Percentiles rank a stretch among this genome's conserved stretches.
Evolutionary conservation across 2,329 filamentous ascomycete genomes (phyloP).

Genomic region (Ophiostoma populinum): DNA sequence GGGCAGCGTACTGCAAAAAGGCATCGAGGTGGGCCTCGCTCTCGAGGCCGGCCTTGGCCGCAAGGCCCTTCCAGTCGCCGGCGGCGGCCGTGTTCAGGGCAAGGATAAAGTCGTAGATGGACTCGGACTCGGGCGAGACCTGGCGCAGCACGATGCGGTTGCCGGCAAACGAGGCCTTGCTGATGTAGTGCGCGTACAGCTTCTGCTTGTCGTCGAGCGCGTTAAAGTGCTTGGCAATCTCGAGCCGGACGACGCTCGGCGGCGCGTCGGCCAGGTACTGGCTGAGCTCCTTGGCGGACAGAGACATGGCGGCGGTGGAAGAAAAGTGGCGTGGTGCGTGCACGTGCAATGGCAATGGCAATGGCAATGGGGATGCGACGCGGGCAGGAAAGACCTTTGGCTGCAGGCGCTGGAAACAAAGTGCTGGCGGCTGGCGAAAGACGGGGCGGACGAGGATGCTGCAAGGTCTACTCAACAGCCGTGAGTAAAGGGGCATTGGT

Average conservation of each 20-base stretch:
- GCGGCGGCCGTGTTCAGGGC: conserved; percentile 46
- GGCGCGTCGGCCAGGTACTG: conserved; percentile 87
- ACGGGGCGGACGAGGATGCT: too few relatives aligned
- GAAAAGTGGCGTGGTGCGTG: conserved; percentile 3
- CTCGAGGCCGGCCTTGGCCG: conserved; percentile 44
- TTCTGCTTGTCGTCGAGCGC: conserved; percentile 59
- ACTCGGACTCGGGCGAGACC: conserved; percentile 64
- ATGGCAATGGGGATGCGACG: too few relatives aligned
- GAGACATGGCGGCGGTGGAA: conserved; percentile 20
- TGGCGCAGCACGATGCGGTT: conserved; percentile 66
- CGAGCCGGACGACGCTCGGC: conserved; percentile 70
- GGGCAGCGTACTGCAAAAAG: conserved; percentile 61
- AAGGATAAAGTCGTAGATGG: conserved; percentile 67
- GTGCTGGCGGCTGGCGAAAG: too few relatives aligned
- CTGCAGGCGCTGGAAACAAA: too few relatives aligned
- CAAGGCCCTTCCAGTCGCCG: conserved; percentile 56
- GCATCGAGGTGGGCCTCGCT: conserved; percentile 43
- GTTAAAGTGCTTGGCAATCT: conserved; percentile 87
- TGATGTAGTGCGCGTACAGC: conserved; percentile 82
- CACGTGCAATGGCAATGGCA: neutral
- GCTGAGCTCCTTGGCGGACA: conserved; percentile 42
- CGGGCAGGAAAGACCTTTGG: too few relatives aligned
- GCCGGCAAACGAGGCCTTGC: conserved; percentile 63
- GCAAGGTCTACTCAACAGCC: too few relatives aligned
- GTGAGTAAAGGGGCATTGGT: too few relatives aligned